Percentiles rank a stretch among this genome's conserved stretches.
Evolutionary conservation across 139 green algal genomes (phyloP).

Genomic region (Chlorella ohadii): DNA sequence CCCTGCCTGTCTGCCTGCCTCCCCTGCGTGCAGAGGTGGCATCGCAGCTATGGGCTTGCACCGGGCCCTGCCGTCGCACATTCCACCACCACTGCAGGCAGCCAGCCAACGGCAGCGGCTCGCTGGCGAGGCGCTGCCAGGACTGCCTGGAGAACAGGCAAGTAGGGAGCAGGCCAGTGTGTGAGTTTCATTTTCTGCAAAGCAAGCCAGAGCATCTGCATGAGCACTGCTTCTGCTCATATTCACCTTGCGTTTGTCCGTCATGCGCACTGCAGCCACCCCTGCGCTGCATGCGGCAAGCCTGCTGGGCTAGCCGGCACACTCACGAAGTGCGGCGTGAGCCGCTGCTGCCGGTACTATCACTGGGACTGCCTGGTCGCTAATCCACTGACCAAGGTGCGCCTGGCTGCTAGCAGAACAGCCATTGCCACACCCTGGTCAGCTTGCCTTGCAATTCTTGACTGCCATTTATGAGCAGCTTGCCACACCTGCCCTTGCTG

Average conservation of each 20-base stretch:
- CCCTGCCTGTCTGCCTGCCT: not conserved
- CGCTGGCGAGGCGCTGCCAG: constrained; percentile 20
- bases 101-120: not conserved
- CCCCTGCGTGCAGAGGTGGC: not conserved
- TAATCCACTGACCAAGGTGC: constrained; percentile 21
- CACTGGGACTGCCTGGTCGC: constrained; percentile 35
- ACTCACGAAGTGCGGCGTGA: constrained; percentile 52
- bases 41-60: constrained; percentile 29
- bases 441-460: no score
- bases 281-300: constrained; percentile 39
- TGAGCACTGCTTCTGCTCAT: not conserved
- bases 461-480: no score
- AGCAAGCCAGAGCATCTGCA: not conserved
- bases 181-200: no score
- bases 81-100: constrained; percentile 37
- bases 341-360: constrained; percentile 46
- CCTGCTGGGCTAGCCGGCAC: constrained; percentile 4
- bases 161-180: not conserved
- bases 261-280: constrained; percentile 4
- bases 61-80: constrained; percentile 28
- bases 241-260: not conserved
- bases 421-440: no score
- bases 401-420: not conserved
- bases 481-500: no score
- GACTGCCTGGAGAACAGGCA: constrained; percentile 28